Conservation (phyloP, 2,329 filamentous ascomycete genomes). For the Penicillium psychrosexuale region DNA sequence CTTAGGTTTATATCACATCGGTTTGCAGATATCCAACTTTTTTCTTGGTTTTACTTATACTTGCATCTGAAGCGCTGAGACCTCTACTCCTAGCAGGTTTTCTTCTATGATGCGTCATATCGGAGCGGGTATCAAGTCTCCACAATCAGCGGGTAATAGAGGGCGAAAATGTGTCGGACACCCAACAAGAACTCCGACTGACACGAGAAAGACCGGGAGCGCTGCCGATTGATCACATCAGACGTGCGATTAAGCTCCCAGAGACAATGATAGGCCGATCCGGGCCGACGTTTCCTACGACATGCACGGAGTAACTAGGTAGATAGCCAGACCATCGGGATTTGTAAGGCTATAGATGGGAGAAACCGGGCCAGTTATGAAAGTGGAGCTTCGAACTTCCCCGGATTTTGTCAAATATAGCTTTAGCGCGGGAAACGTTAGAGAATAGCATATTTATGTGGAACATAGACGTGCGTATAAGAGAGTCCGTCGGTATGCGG, state of each 20-base stretch:
- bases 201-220: background rate
- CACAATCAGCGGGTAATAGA: background rate
- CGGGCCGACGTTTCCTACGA: background rate
- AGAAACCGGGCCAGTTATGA: constrained; percentile 2
- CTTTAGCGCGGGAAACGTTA: background rate
- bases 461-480: background rate
- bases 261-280: background rate
- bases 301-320: background rate
- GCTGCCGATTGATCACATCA: background rate
- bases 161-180: background rate
- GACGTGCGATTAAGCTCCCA: background rate
- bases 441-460: background rate
- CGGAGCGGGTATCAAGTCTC: background rate
- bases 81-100: too few relatives aligned
- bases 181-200: background rate
- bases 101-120: background rate
- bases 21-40: background rate
- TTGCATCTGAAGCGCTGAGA: too few relatives aligned
- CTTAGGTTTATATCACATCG: background rate
- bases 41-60: background rate
- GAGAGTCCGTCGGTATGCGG: background rate
- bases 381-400: constrained; percentile 6
- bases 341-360: background rate
- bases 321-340: background rate
- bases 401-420: constrained; percentile 1